Evolutionary conservation across 2,329 filamentous ascomycete species (phyloP), one percentile per base, ranked within the genome.

Genomic region (Claviceps humidiphila): DNA sequence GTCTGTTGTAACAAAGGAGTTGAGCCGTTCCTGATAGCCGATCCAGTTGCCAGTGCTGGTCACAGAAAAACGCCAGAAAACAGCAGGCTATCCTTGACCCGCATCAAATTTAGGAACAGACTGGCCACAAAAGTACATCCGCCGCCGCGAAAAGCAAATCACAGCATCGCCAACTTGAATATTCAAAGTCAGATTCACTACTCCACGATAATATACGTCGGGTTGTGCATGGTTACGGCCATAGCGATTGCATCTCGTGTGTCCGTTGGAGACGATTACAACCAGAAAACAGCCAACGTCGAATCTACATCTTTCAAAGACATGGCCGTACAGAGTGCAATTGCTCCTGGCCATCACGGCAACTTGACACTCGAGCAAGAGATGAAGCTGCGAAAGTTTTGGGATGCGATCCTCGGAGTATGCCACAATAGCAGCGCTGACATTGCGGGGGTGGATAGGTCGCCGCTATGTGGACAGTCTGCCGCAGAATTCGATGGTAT

Each of bases 341-440:
- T 63, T 22, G 77, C 76, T 45, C 78, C 84, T 40, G 93, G 93
- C 51, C 82, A 89, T 55, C 80, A 89, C 51, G 89, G 88, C 54
- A 95, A 87, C 59, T 75, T 98, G 54, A 96, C 90, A n/a, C 68
- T 81, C 3, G 90, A 96, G 56, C 83, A 98, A 70, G 88, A 95
- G 61, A 78, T 80, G 57, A 96, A 94, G 71, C 74, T 98, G 54
- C 86, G 85, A 62, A 85, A 94, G 67, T 78, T 97, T 59, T 98
- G 93, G 93, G 69, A 77, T 14, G 73, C 82, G 51, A 76, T 89
- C 41, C 77, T 94, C 58, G 83, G 85, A 56, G 75, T 95, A 45
- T 89, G 86, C 64, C 87, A 85, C 30, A 76, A 89, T 50, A 54
- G 58, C 4, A 61, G 65, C 4, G 59, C 54, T 39, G 55, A 59